A percentile compares a stretch with the other conserved stretches of the same genome.
Conservation (phyloP, 2,329 filamentous ascomycete genomes). For the Colletotrichum phormii region DNA sequence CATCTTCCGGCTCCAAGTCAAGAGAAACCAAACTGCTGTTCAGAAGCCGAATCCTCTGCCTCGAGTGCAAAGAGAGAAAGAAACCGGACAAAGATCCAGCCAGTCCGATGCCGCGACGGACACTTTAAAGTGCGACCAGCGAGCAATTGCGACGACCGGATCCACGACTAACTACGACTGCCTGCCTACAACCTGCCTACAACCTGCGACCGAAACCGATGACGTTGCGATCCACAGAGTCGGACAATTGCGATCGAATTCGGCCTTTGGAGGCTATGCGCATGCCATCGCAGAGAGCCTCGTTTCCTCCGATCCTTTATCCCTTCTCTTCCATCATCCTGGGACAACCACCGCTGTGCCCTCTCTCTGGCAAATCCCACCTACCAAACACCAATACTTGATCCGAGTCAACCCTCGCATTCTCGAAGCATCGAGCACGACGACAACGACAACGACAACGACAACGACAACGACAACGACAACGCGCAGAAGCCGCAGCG, state of each 20-base stretch:
- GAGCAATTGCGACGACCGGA: background rate
- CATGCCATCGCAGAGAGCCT: slow-evolving; percentile 5
- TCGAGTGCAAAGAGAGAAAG: background rate
- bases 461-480: background rate
- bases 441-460: background rate
- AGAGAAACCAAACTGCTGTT: background rate
- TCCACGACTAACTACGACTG: background rate
- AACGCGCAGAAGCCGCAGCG: background rate
- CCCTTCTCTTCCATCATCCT: background rate
- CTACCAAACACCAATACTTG: background rate
- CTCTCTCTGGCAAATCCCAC: background rate
- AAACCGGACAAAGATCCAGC: background rate
- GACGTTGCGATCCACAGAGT: slow-evolving; percentile 22
- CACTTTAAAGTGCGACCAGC: background rate
- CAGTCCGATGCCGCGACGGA: background rate
- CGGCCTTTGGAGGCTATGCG: slow-evolving; percentile 10
- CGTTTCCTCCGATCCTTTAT: background rate
- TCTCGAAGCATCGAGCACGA: background rate
- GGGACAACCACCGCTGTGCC: background rate
- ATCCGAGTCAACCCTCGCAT: background rate
- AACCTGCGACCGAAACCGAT: slow-evolving; percentile 17
- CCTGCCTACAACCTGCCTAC: background rate
- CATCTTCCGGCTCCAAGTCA: background rate
- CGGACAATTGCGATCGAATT: background rate
- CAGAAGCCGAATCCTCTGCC: background rate